Base-by-base conservation (phyloP, 1,284 basidiomycete species). In the Schizophyllum amplum region DNA sequence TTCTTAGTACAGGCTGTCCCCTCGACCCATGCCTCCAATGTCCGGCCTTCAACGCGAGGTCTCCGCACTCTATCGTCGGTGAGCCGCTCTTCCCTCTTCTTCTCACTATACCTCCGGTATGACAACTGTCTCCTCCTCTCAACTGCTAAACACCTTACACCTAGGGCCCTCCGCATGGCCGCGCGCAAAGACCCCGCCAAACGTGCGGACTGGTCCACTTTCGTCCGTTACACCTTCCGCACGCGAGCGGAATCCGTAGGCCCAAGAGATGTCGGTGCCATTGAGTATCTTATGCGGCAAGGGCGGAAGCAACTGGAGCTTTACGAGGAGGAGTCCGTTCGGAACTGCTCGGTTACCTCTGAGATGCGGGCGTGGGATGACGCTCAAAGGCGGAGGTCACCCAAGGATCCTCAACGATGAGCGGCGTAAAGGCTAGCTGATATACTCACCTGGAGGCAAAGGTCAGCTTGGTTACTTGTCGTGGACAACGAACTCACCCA, bases 1-100 rank as follows among this genome's bases (percentile, higher is more conserved):
- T n/a, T n/a, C n/a, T n/a, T n/a, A n/a, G n/a, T n/a, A n/a, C n/a
- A n/a, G n/a, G n/a, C n/a, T n/a, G n/a, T n/a, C n/a, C n/a, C n/a
- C n/a, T n/a, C n/a, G n/a, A n/a, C n/a, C n/a, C n/a, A 42, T 62
- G 66, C 22, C 47, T 68, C 53, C 64, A 50, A 70, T 68, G 56
- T 88, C 87, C 3, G 87, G 87, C 13, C 71, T 90, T 22, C 88
- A 90, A 66, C 81, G 72, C 62, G 83, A 90, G 27, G 84, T 88
- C 17, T 70, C 90, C 24, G 73, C 79, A 13, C 74, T 90, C n/a
- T 90, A 90, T 64, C 77, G 86, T 72, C 78, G 86, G 87, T 84
- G 52, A 62, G 75, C 33, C 33, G 11, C 7, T 58, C 20, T 58
- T 52, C 54, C 24, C 46, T 49, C 46, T 56, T 13, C 27, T 22